Evolutionary conservation across 805 yeast species (phyloP).

Genomic region (Lachancea sp.): DNA sequence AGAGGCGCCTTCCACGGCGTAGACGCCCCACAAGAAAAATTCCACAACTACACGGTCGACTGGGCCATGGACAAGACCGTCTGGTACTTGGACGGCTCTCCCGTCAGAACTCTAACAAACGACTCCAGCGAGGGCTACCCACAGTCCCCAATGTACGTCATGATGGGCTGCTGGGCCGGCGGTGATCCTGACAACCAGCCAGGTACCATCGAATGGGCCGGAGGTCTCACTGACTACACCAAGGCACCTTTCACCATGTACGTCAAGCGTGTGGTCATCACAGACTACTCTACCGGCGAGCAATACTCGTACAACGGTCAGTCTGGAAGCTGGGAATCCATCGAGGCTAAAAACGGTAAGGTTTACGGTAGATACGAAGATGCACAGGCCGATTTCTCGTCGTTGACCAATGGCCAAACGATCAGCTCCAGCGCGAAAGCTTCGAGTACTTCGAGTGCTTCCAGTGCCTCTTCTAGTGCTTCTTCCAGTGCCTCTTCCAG

Average conservation of each 20-base stretch:
- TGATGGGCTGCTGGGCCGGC: conserved; percentile 75
- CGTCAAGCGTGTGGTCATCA: conserved; percentile 52
- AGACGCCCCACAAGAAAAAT: conserved; percentile 46
- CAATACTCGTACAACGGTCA: conserved; percentile 49
- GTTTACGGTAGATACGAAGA: conserved; percentile 52
- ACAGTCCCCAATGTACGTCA: conserved; percentile 78
- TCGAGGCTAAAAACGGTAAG: conserved; percentile 48
- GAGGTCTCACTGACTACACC: conserved; percentile 61
- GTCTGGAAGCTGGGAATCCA: conserved; percentile 55
- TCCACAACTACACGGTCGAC: conserved; percentile 76
- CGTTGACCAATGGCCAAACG: conserved; percentile 22
- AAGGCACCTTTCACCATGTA: conserved; percentile 65
- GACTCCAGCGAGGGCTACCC: conserved; percentile 68
- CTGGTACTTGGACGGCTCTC: conserved; percentile 69
- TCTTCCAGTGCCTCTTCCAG: conserved; percentile 14
- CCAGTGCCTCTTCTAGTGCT: conserved; percentile 12
- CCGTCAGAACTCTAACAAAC: conserved; percentile 56
- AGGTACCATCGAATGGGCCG: conserved; percentile 81
- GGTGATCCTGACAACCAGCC: conserved; percentile 59
- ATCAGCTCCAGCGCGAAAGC: conserved; percentile 13
- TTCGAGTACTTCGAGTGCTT: conserved; percentile 8
- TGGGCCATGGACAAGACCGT: conserved; percentile 64
- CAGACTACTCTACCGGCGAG: conserved; percentile 63
- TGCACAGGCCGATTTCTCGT: conserved; percentile 40
- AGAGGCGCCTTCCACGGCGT: conserved; percentile 70